phyloP scores from a whole-genome alignment of 305 asterid genomes.

The Fraxinus greggii region DNA sequence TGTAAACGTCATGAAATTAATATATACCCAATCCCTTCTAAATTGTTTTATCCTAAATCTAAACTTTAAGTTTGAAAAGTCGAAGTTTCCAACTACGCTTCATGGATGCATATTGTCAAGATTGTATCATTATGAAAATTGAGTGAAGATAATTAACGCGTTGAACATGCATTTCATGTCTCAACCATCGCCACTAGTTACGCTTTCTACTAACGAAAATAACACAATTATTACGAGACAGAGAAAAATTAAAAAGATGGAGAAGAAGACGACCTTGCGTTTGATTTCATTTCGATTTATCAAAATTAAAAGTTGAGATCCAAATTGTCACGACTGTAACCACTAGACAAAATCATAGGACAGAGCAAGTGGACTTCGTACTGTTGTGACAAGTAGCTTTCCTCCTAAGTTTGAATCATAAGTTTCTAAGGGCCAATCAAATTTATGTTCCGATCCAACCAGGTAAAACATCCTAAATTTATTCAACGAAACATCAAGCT shows the following conservation, averaged over 20 bases:
- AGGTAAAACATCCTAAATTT: background rate
- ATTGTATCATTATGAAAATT: background rate
- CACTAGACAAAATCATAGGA: background rate
- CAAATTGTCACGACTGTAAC: background rate
- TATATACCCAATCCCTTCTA: background rate
- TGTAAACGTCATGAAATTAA: background rate
- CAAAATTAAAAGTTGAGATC: background rate
- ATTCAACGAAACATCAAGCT: background rate
- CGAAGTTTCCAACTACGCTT: background rate
- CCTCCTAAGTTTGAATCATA: background rate
- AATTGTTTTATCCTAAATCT: background rate
- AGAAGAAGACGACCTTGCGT: background rate
- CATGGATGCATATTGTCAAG: background rate
- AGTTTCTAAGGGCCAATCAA: background rate
- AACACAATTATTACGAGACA: background rate
- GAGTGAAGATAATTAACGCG: background rate
- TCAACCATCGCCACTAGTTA: background rate
- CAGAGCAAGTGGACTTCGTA: background rate
- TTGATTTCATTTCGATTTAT: background rate
- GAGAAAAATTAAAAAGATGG: background rate
- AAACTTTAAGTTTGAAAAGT: background rate
- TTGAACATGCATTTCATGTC: background rate
- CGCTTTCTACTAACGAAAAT: background rate
- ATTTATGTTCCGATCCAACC: background rate
- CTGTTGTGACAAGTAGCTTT: background rate